These are phyloP conservation scores for Eutrema japonicum DNA, from an alignment of 345 rosid species.

Conservation along the genomic window DNA sequence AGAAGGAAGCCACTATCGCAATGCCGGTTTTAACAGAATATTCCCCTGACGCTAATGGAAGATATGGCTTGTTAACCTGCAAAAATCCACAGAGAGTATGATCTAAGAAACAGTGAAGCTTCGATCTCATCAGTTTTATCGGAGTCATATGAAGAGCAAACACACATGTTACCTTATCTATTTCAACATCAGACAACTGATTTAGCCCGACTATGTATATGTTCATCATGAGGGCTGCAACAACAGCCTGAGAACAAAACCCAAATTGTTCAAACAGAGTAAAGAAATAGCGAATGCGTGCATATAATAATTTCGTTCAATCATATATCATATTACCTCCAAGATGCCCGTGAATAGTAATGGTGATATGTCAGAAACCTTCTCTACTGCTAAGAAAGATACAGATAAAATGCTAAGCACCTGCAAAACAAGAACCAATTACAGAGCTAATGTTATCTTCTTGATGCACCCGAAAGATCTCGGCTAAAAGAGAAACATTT, in stretches of 20 bases:
- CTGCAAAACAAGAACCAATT: conserved; percentile 46
- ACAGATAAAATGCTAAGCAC: conserved; percentile 90
- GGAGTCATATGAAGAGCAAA: conserved; percentile 11
- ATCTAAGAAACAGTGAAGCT: background rate
- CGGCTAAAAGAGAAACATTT: background rate
- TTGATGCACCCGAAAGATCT: background rate
- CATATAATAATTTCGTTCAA: background rate
- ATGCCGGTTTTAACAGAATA: conserved; percentile 69
- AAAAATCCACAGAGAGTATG: conserved; percentile 20
- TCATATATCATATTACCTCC: conserved; percentile 56
- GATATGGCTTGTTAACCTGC: conserved; percentile 96
- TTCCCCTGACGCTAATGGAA: conserved; percentile 96
- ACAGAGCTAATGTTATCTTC: conserved; percentile 26
- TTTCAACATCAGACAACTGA: conserved; percentile 87
- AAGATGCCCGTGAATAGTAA: conserved; percentile 68
- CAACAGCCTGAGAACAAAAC: conserved; percentile 68
- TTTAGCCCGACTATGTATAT: conserved; percentile 90
- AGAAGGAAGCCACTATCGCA: conserved; percentile 62
- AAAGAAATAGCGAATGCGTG: background rate
- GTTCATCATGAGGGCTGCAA: conserved; percentile 94
- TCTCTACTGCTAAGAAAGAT: conserved; percentile 86
- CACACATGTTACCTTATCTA: conserved; percentile 73
- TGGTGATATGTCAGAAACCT: conserved; percentile 76
- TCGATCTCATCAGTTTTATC: background rate
- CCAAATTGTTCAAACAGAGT: background rate